These are phyloP conservation scores for Melocanna baccifera DNA, from an alignment of 176 grass and related monocot species.

Conservation along the genomic window DNA sequence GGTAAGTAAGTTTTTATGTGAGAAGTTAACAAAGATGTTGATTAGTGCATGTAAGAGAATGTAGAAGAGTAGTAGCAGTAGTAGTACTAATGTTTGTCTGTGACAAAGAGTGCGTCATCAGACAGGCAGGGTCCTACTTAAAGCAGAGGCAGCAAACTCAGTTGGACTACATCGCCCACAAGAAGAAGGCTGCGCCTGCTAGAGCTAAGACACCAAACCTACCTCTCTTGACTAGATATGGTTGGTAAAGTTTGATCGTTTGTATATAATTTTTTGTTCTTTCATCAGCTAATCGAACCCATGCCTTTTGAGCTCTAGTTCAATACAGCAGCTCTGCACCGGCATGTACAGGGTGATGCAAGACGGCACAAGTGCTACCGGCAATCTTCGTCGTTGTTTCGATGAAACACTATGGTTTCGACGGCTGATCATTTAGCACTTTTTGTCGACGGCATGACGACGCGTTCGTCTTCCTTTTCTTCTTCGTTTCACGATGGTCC, in stretches of 20 bases:
- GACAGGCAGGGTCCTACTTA: background rate
- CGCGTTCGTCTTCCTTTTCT: background rate
- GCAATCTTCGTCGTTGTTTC: background rate
- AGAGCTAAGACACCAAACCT: background rate
- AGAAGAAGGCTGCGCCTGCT: background rate
- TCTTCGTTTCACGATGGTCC: background rate
- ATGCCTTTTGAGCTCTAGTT: background rate
- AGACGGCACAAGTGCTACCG: no score
- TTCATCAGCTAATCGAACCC: background rate
- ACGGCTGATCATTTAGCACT: background rate
- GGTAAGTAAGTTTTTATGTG: background rate
- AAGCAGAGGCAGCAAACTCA: background rate
- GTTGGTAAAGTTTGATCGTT: constrained; percentile 23
- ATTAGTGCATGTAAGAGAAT: background rate
- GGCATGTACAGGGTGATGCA: no score
- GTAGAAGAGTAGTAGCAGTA: background rate
- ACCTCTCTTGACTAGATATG: constrained; percentile 26
- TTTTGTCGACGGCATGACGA: background rate
- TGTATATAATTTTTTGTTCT: background rate
- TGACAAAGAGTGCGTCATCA: background rate
- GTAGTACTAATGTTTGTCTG: background rate
- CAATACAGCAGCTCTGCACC: background rate
- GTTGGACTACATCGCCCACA: background rate
- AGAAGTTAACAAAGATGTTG: background rate
- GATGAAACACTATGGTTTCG: background rate